Evolutionary conservation across 177 flowering plant species (phyloP).

Genomic region (Tripterygium wilfordii): DNA sequence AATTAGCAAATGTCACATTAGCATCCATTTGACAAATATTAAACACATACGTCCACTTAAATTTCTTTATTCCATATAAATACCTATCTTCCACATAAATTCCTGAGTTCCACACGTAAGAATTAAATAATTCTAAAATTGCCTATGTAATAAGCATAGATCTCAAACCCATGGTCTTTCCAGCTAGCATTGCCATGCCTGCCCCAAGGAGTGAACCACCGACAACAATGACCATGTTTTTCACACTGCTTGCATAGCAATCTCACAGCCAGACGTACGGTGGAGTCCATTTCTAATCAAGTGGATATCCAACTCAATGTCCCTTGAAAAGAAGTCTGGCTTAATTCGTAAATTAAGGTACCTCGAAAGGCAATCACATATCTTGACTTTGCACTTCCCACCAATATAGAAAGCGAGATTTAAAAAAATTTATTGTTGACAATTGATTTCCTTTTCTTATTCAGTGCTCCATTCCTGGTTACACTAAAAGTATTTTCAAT

Average conservation of each 20-base stretch:
- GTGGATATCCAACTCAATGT: conserved; percentile 56
- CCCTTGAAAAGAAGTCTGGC: conserved; percentile 52
- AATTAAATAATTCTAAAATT: too few species aligned
- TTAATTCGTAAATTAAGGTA: conserved; percentile 63
- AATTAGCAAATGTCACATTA: too few species aligned
- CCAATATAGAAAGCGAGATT: conserved; percentile 5
- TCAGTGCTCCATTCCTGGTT: too few species aligned
- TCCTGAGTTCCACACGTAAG: too few species aligned
- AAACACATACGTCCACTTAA: too few species aligned
- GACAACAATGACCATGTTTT: conserved; percentile 43
- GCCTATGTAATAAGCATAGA: too few species aligned
- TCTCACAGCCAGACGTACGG: conserved; percentile 56
- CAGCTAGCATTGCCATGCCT: conserved; percentile 82
- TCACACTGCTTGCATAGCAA: conserved; percentile 64
- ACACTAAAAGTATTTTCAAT: too few species aligned
- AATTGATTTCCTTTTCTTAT: too few species aligned
- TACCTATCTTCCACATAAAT: too few species aligned
- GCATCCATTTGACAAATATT: too few species aligned
- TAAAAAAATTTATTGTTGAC: too few species aligned
- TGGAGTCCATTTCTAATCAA: conserved; percentile 58
- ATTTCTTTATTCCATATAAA: too few species aligned
- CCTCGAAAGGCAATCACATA: conserved; percentile 86
- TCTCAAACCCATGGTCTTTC: conserved; percentile 88
- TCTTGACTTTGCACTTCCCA: conserved; percentile 31
- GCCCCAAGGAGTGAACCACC: conserved; percentile 71